Conservation (phyloP, 768 basidiomycete genomes). For the Leccinum fibrillosum region DNA sequence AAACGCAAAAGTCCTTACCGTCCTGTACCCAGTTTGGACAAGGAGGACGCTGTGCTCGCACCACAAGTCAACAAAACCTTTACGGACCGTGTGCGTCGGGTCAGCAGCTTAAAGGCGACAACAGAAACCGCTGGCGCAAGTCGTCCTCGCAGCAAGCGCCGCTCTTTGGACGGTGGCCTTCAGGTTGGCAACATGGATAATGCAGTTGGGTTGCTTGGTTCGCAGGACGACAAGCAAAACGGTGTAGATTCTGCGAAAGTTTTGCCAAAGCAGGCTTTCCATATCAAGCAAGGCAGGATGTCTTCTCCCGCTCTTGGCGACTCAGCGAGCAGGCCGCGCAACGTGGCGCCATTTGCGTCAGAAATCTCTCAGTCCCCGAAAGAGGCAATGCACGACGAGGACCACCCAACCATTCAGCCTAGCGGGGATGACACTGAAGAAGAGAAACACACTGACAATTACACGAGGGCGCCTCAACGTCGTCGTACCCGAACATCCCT, state of each 20-base stretch:
- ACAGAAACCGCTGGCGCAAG: background rate
- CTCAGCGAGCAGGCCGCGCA: background rate
- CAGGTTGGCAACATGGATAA: background rate
- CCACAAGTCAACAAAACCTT: background rate
- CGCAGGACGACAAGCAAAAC: background rate
- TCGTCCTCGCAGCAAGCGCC: background rate
- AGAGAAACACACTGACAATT: conserved; percentile 9
- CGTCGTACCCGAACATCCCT: conserved; percentile 6
- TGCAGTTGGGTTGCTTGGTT: background rate
- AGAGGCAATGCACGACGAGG: background rate
- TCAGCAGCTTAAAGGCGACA: background rate
- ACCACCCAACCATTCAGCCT: background rate
- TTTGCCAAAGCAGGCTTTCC: background rate
- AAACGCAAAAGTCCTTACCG: conserved; percentile 11
- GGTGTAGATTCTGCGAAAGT: background rate
- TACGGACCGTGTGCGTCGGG: background rate
- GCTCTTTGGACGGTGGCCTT: conserved; percentile 1
- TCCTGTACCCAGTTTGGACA: background rate
- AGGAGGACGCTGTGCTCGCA: background rate
- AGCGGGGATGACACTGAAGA: background rate
- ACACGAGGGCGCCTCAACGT: conserved; percentile 17
- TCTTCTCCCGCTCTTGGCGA: background rate
- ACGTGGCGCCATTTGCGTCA: conserved; percentile 9
- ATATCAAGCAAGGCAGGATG: background rate
- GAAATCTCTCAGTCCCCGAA: background rate